These are phyloP conservation scores for Apiotrichum gamsii DNA, from an alignment of 1,284 basidiomycete genomes.

Conservation along the genomic window DNA sequence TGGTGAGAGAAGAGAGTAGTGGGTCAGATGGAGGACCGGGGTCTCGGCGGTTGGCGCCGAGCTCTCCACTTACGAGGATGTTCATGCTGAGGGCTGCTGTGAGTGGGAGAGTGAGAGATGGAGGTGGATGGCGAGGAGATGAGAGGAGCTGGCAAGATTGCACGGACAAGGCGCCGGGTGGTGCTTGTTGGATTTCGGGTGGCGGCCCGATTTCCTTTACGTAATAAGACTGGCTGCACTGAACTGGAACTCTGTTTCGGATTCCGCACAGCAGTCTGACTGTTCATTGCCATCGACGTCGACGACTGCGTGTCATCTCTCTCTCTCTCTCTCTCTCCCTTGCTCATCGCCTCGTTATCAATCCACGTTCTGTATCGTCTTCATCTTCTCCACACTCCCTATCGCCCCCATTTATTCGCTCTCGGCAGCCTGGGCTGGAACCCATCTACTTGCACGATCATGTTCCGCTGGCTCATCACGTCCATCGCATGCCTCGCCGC, in stretches of 20 bases:
- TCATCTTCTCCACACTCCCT: too few species aligned
- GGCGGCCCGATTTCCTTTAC: neutral
- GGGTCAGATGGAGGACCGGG: neutral
- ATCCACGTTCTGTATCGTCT: too few species aligned
- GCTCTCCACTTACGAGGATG: conserved; percentile 29
- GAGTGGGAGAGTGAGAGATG: too few species aligned
- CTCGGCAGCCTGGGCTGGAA: conserved; percentile 19
- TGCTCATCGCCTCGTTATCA: too few species aligned
- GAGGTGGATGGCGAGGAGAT: neutral
- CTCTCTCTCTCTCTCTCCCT: too few species aligned
- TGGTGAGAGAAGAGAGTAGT: neutral
- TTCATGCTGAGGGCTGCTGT: conserved; percentile 31
- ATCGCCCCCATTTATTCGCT: too few species aligned
- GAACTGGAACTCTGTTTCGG: too few species aligned
- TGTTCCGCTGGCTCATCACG: neutral
- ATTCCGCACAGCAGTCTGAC: too few species aligned
- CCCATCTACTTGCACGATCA: neutral
- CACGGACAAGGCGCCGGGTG: neutral
- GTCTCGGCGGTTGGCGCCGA: neutral
- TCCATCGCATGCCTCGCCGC: neutral
- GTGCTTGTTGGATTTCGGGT: neutral
- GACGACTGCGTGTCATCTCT: too few species aligned
- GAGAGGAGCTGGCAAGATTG: neutral
- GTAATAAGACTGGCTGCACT: too few species aligned
- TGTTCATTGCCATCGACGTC: too few species aligned